phyloP scores from a whole-genome alignment of 2,329 filamentous ascomycete species.

The Seiridium cupressi region DNA sequence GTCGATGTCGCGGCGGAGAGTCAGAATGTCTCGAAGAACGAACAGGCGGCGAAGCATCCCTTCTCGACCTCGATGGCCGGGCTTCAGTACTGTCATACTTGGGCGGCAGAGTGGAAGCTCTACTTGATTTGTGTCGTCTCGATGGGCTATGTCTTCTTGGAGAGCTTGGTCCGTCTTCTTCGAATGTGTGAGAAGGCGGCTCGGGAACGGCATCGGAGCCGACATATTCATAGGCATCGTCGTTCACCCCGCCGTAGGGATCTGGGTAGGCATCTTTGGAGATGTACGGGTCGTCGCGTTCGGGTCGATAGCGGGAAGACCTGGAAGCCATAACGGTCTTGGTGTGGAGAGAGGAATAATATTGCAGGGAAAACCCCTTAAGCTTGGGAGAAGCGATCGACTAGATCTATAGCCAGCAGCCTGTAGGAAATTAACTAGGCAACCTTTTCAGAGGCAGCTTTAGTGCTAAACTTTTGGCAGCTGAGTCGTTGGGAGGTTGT shows the following conservation, averaged over 20 bases:
- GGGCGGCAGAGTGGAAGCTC: slow-evolving; percentile 3
- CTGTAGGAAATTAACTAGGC: neutral
- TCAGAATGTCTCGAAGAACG: neutral
- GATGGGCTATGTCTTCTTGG: neutral
- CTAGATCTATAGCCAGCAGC: neutral
- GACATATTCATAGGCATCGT: slow-evolving; percentile 10
- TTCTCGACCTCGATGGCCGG: slow-evolving; percentile 21
- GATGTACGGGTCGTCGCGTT: slow-evolving; percentile 7
- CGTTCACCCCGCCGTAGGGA: slow-evolving; percentile 1
- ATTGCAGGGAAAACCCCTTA: no score
- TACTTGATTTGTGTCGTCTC: neutral
- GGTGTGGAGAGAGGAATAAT: neutral
- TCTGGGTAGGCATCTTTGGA: slow-evolving; percentile 8
- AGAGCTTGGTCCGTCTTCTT: neutral
- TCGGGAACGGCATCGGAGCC: slow-evolving; percentile 10
- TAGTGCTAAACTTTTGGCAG: neutral
- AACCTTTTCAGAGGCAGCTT: neutral
- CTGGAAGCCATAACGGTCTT: slow-evolving; percentile 1
- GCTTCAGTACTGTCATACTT: neutral
- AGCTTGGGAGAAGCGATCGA: neutral
- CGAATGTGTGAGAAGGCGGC: slow-evolving; percentile 9
- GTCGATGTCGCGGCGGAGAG: neutral
- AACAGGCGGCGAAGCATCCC: slow-evolving; percentile 13
- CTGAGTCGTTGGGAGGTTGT: no score
- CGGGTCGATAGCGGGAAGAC: slow-evolving; percentile 4